Conservation (phyloP, 179 eudicot genomes). For the Spinacia oleracea region DNA sequence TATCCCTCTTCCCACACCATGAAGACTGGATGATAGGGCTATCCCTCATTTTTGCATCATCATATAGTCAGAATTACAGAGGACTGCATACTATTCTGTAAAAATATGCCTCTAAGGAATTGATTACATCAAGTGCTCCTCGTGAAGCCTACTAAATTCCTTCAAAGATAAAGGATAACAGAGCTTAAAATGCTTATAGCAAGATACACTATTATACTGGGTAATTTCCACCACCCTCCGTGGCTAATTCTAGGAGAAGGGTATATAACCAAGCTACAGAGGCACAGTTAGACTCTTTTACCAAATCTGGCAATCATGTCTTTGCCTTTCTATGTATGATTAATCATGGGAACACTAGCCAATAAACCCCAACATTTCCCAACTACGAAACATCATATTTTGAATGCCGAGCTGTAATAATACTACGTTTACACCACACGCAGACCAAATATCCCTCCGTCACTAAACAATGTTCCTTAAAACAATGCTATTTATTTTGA, state of each 20-base stretch:
- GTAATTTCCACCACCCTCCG: neutral
- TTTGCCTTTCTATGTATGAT: neutral
- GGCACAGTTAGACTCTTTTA: neutral
- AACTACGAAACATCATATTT: neutral
- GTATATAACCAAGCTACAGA: neutral
- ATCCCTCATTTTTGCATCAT: too few relatives aligned
- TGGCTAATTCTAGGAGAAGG: neutral
- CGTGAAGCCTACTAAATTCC: too few relatives aligned
- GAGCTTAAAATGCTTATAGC: neutral
- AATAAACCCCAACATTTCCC: neutral
- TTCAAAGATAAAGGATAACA: neutral
- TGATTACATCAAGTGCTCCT: too few relatives aligned
- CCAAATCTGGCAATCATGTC: neutral
- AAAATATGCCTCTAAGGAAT: too few relatives aligned
- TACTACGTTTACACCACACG: neutral
- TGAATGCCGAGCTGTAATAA: neutral
- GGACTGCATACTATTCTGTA: too few relatives aligned
- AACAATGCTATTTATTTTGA: neutral
- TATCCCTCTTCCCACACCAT: too few relatives aligned
- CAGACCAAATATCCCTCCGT: neutral
- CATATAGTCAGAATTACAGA: too few relatives aligned
- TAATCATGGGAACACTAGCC: neutral
- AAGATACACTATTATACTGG: too few relatives aligned
- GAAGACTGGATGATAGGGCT: too few relatives aligned
- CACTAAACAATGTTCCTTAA: neutral